These are phyloP conservation scores for Trichoderma sp. DNA, from an alignment of 2,329 filamentous ascomycete species.

Conservation along the genomic window DNA sequence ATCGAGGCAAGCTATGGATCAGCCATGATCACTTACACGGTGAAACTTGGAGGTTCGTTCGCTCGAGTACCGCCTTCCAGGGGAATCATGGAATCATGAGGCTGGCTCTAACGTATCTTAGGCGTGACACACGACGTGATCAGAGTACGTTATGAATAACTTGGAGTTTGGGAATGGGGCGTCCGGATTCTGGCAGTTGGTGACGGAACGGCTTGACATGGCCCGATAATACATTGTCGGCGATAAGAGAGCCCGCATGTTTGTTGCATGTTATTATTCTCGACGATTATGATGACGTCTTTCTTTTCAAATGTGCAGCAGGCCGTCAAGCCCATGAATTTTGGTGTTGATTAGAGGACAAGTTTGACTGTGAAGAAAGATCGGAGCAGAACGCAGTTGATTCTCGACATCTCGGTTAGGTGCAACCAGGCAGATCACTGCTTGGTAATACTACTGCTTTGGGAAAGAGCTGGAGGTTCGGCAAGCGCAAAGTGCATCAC, in stretches of 20 bases:
- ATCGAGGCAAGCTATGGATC: constrained; percentile 46
- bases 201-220: background rate
- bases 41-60: constrained; percentile 43
- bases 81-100: background rate
- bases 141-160: constrained; percentile 41
- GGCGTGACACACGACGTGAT: constrained; percentile 45
- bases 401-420: background rate
- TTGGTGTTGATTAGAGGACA: background rate
- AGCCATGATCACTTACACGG: constrained; percentile 44
- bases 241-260: no score
- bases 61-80: background rate
- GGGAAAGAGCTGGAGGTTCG: background rate
- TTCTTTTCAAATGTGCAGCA: no score
- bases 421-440: background rate
- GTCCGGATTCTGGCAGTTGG: background rate
- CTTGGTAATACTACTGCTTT: background rate
- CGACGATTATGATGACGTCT: no score
- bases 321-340: no score
- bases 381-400: no score
- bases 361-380: no score
- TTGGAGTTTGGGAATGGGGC: background rate
- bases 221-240: no score
- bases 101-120: constrained; percentile 27
- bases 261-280: no score
- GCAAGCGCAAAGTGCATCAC: constrained; percentile 25